Percentiles rank a stretch among this genome's conserved stretches.
Evolutionary conservation across 108 stramenopile genomes (phyloP).

Genomic region (Cyclostephanos invisitatus): DNA sequence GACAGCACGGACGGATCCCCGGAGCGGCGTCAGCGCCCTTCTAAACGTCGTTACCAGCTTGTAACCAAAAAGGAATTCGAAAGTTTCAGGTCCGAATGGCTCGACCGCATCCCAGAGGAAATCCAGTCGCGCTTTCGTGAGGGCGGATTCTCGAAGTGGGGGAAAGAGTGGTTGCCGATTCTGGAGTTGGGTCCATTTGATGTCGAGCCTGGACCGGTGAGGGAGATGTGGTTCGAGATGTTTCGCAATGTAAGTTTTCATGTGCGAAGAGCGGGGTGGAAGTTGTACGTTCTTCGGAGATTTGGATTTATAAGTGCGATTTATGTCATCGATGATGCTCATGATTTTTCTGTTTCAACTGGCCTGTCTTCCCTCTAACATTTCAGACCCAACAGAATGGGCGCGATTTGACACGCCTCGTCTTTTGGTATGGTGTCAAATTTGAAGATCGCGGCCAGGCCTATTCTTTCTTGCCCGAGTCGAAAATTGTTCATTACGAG

Average conservation of each 20-base stretch:
- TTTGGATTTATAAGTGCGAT: too few species aligned
- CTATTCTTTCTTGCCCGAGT: conserved; percentile 46
- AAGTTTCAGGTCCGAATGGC: conserved; percentile 38
- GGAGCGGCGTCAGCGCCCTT: neutral
- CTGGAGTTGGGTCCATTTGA: conserved; percentile 73
- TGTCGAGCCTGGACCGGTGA: conserved; percentile 62
- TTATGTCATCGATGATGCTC: conserved; percentile 1
- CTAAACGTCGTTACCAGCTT: conserved; percentile 11
- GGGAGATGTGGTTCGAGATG: conserved; percentile 75
- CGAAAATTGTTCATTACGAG: conserved; percentile 49
- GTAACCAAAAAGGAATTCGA: conserved; percentile 50
- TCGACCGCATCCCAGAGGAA: conserved; percentile 49
- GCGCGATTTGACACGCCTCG: conserved; percentile 51
- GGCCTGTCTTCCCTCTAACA: neutral
- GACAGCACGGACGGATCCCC: neutral
- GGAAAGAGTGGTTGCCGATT: conserved; percentile 57
- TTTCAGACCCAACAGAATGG: conserved; percentile 47
- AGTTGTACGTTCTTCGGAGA: too few species aligned
- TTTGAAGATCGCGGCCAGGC: conserved; percentile 46
- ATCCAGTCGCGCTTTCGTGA: conserved; percentile 62
- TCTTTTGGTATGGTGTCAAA: conserved; percentile 58
- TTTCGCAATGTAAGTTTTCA: conserved; percentile 70
- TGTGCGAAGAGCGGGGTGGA: too few species aligned
- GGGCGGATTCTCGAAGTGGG: conserved; percentile 75
- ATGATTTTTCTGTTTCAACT: neutral